Conservation (phyloP, 1,284 basidiomycete genomes). For the Jaminaea rosea region DNA sequence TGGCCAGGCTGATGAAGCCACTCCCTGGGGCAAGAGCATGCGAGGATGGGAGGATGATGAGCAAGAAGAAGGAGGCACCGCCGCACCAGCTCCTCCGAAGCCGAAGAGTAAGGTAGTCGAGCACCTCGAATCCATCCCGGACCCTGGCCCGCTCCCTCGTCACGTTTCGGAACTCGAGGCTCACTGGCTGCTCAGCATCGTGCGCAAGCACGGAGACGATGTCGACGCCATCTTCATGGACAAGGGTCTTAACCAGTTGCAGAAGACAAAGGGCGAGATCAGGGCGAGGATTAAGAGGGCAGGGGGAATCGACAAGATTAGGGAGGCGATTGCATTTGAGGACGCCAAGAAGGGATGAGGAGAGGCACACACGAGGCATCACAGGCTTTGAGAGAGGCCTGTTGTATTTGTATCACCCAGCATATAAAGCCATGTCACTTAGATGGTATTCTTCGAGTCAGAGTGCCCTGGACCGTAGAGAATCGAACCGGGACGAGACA, state of each 20-base stretch:
- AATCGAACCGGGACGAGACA: too few relatives aligned
- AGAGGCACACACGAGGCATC: too few relatives aligned
- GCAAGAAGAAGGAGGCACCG: slow-evolving; percentile 6
- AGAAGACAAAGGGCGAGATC: slow-evolving; percentile 78
- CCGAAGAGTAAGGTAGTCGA: slow-evolving; percentile 6
- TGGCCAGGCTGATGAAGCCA: slow-evolving; percentile 45
- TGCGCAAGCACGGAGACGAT: slow-evolving; percentile 65
- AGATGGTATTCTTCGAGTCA: too few relatives aligned
- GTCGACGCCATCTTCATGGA: slow-evolving; percentile 70
- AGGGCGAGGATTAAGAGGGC: slow-evolving; percentile 40
- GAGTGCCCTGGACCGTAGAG: too few relatives aligned
- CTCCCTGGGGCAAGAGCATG: slow-evolving; percentile 45
- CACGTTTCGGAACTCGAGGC: slow-evolving; percentile 64
- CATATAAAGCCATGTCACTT: too few relatives aligned
- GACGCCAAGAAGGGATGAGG: neutral
- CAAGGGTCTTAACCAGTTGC: slow-evolving; percentile 68
- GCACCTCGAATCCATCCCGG: slow-evolving; percentile 52
- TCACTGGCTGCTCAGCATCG: slow-evolving; percentile 61
- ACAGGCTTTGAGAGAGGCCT: too few relatives aligned
- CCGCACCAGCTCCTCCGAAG: slow-evolving; percentile 5
- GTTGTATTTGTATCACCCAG: too few relatives aligned
- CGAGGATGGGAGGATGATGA: slow-evolving; percentile 5
- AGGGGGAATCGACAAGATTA: neutral
- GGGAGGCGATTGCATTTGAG: neutral
- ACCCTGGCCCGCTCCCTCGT: slow-evolving; percentile 53